Conservation (phyloP, 768 basidiomycete genomes). For the Amanita fuliginea region DNA sequence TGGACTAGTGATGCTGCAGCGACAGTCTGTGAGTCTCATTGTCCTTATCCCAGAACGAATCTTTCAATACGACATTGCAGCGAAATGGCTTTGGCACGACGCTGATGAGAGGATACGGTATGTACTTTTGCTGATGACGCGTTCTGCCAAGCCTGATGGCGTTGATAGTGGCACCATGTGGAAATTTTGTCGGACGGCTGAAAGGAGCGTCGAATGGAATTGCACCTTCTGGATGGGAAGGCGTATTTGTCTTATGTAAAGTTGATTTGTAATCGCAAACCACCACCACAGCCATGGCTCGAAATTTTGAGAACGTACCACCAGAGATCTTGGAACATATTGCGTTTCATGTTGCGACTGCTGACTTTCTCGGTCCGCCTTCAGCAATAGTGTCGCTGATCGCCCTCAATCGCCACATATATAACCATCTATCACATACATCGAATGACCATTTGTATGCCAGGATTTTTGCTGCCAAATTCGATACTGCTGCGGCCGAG, state of each 20-base stretch:
- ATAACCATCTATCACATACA: constrained; percentile 37
- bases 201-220: constrained; percentile 21
- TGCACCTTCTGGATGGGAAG: constrained; percentile 34
- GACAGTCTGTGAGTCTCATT: constrained; percentile 34
- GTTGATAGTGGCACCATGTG: constrained; percentile 32
- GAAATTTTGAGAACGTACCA: constrained; percentile 44
- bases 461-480: constrained; percentile 54
- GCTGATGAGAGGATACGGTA: constrained; percentile 41
- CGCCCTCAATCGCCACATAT: constrained; percentile 32
- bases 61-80: constrained; percentile 8
- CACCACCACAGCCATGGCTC: not conserved
- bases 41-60: not conserved
- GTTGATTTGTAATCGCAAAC: not conserved
- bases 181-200: constrained; percentile 42
- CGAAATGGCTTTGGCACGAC: constrained; percentile 21
- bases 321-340: constrained; percentile 75
- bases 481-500: constrained; percentile 43
- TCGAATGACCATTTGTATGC: constrained; percentile 65
- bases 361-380: constrained; percentile 48
- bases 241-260: constrained; percentile 32
- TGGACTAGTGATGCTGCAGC: constrained; percentile 43
- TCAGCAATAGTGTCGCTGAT: constrained; percentile 47
- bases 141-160: not conserved
- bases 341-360: constrained; percentile 51
- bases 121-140: constrained; percentile 2